A percentile compares a stretch with the other conserved stretches of the same genome.
Conservation (phyloP, 176 grass and related monocot genomes). For the Lolium multiflorum region DNA sequence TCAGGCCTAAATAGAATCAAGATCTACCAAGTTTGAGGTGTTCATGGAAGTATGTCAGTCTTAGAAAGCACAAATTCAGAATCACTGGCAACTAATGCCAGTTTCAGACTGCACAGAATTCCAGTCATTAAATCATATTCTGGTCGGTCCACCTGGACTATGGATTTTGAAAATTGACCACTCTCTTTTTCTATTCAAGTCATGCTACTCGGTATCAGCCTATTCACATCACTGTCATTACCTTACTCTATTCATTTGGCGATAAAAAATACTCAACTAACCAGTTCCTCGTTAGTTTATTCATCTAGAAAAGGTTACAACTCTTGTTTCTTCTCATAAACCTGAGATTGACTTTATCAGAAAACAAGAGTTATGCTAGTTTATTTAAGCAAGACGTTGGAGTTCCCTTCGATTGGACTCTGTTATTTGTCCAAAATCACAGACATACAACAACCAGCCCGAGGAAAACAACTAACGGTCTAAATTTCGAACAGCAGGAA, state of each 20-base stretch:
- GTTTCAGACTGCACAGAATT: conserved; percentile 2
- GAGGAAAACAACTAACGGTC: conserved; percentile 29
- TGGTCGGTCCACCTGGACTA: not conserved
- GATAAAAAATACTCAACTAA: not conserved
- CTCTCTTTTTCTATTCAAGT: conserved; percentile 23
- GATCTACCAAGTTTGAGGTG: not conserved
- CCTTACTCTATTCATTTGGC: not conserved
- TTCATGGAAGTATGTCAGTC: not conserved
- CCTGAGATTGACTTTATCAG: not conserved
- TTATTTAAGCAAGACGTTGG: not conserved
- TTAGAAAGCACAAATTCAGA: conserved; percentile 23
- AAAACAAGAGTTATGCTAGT: not conserved
- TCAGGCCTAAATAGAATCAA: not conserved
- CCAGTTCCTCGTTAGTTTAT: conserved; percentile 5
- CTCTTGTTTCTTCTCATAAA: not conserved
- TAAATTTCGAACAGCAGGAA: conserved; percentile 55
- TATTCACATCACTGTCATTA: conserved; percentile 26
- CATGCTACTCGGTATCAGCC: not conserved
- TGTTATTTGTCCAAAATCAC: not conserved
- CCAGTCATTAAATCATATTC: conserved; percentile 8
- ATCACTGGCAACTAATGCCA: conserved; percentile 32
- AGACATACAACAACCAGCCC: not conserved
- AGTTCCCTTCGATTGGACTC: not conserved
- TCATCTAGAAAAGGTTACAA: not conserved
- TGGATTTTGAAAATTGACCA: conserved; percentile 9